Base-by-base conservation (phyloP, 1,284 basidiomycete genomes). In the Caloboletus firmus region DNA sequence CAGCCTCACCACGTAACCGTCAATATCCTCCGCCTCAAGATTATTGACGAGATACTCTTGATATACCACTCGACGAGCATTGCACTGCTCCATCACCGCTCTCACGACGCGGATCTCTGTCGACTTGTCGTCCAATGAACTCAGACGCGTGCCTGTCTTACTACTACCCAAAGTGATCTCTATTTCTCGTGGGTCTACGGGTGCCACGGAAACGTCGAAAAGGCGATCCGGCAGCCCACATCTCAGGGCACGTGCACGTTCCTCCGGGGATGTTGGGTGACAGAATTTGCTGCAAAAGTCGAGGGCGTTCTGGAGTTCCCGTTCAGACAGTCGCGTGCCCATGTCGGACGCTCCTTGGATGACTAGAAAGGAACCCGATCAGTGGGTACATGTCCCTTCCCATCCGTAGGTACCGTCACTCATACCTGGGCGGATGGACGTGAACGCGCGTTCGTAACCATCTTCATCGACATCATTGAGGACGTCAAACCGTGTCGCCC, bases 341-440 rank as follows among this genome's bases (percentile, higher is more conserved):
- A 89, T 81, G 59, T 89, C 88, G 1, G 82, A 82, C 41, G 82
- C 84, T 9, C 87, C 87, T 69, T 89, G 88, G 35, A 90, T 89
- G 26, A 90, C 87, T 89, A 35, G 20, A n/a, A 17, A 30, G n/a
- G 40, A 31, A 18, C 17, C 31, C 3, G 3, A 20, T 61, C 37
- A 54, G 31, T 18, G n/a, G n/a, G n/a, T n/a, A n/a, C n/a, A n/a
- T n/a, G n/a, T n/a, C n/a, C n/a, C n/a, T n/a, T n/a, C n/a, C n/a
- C n/a, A n/a, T n/a, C n/a, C n/a, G n/a, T n/a, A n/a, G n/a, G n/a
- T n/a, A n/a, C n/a, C n/a, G 45, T 17, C 8, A 13, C 20, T n/a
- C 59, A 58, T 59, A 82, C 82, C 76, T 49, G 83, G 82, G 30
- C 83, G 72, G 54, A 85, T 71, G 57, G 75, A 74, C 37, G 74